A percentile compares a stretch with the other conserved stretches of the same genome.
These are phyloP conservation scores for Anthracocystis panici-leucophaei DNA, from an alignment of 1,284 basidiomycete genomes.

Conservation along the genomic window DNA sequence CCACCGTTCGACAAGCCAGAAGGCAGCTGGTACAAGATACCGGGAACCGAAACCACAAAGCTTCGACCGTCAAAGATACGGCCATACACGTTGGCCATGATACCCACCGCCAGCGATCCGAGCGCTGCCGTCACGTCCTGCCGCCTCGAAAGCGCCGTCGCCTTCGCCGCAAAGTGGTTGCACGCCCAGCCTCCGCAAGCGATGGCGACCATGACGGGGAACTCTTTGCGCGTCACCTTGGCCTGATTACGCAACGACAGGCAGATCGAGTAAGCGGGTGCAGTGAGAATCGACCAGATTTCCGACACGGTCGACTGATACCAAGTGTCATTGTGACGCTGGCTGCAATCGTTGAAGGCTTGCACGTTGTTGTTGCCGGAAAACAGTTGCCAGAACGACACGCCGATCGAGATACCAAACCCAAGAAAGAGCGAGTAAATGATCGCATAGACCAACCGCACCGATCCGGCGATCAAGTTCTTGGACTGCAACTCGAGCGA, in stretches of 20 bases:
- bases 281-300: slow-evolving; percentile 76
- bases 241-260: slow-evolving; percentile 83
- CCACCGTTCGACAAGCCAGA: slow-evolving; percentile 86
- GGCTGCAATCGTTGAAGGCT: slow-evolving; percentile 31
- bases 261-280: slow-evolving; percentile 81
- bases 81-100: slow-evolving; percentile 85
- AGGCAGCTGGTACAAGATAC: slow-evolving; percentile 87
- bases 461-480: slow-evolving; percentile 73
- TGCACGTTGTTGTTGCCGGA: slow-evolving; percentile 21
- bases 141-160: slow-evolving; percentile 35
- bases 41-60: slow-evolving; percentile 76
- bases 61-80: slow-evolving; percentile 82
- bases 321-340: slow-evolving; percentile 50
- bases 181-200: slow-evolving; percentile 79
- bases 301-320: slow-evolving; percentile 71
- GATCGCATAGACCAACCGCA: slow-evolving; percentile 84
- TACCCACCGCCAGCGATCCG: slow-evolving; percentile 82
- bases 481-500: slow-evolving; percentile 78
- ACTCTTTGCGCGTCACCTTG: slow-evolving; percentile 77
- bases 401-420: slow-evolving; percentile 58
- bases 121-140: slow-evolving; percentile 71
- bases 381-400: slow-evolving; percentile 63
- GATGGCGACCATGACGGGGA: slow-evolving; percentile 77
- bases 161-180: slow-evolving; percentile 50
- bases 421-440: slow-evolving; percentile 75